These are phyloP conservation scores for Rosellinia necatrix DNA, from an alignment of 2,329 filamentous ascomycete genomes.

Conservation along the genomic window DNA sequence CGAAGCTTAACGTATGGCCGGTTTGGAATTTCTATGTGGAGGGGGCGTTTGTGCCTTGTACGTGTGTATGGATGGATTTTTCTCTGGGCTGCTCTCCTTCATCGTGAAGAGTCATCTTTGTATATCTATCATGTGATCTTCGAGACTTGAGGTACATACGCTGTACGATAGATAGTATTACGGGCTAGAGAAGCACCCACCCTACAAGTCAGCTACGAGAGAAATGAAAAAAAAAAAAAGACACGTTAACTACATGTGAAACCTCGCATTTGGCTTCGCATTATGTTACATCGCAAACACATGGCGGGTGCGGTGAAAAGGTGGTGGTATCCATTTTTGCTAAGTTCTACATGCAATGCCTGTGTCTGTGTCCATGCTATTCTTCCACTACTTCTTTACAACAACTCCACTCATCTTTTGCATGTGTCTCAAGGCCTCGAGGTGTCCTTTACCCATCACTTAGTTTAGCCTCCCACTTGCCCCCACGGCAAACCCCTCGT, in stretches of 20 bases:
- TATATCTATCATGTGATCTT: neutral
- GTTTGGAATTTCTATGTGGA: too few relatives aligned
- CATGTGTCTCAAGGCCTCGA: neutral
- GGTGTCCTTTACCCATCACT: neutral
- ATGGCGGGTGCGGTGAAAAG: slow-evolving; percentile 1
- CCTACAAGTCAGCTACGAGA: neutral
- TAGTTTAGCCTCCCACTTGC: neutral
- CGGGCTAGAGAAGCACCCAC: neutral
- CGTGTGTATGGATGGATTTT: slow-evolving; percentile 12
- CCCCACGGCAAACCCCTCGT: slow-evolving; percentile 6
- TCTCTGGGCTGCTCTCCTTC: neutral
- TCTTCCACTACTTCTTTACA: slow-evolving; percentile 1
- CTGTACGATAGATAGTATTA: slow-evolving; percentile 8
- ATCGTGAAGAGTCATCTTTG: neutral
- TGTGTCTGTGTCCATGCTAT: slow-evolving; percentile 8
- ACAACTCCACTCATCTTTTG: neutral
- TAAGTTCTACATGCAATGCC: slow-evolving; percentile 27
- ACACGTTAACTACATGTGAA: neutral
- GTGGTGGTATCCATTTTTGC: slow-evolving; percentile 27
- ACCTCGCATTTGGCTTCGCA: neutral
- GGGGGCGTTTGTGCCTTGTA: slow-evolving; percentile 12
- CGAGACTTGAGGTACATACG: neutral
- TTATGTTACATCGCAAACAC: too few relatives aligned
- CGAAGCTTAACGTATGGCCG: too few relatives aligned
- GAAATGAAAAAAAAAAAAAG: neutral